Conservation (phyloP, 495 filamentous ascomycete genomes). For the Tuber magnatum region DNA sequence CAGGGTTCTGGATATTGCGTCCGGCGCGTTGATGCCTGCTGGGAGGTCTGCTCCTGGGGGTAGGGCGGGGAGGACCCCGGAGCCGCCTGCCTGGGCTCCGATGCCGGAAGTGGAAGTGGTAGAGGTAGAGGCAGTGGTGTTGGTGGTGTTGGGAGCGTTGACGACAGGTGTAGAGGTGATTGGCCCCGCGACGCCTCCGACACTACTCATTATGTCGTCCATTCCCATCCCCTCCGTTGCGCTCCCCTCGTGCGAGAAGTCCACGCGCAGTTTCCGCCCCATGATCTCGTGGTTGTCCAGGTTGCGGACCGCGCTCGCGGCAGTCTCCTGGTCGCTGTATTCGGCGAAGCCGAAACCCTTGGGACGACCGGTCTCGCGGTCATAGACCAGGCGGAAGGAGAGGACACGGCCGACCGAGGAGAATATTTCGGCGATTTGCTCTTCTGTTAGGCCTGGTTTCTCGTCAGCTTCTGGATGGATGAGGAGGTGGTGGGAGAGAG, state of each 20-base stretch:
- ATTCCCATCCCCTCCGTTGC: conserved; percentile 44
- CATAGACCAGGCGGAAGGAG: conserved; percentile 92
- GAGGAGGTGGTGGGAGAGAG: not conserved
- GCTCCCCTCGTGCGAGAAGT: conserved; percentile 82
- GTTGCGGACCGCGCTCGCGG: conserved; percentile 89
- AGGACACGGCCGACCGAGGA: conserved; percentile 76
- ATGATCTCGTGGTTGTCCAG: conserved; percentile 94
- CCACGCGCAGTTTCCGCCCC: conserved; percentile 87
- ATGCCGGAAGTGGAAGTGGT: not conserved
- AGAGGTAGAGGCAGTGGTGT: conserved; percentile 7
- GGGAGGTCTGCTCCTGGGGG: conserved; percentile 77
- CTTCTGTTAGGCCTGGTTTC: conserved; percentile 75
- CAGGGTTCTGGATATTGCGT: conserved; percentile 85
- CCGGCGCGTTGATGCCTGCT: conserved; percentile 70
- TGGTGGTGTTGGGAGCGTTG: conserved; percentile 20
- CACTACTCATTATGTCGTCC: conserved; percentile 22
- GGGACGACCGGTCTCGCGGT: conserved; percentile 86
- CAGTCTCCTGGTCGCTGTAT: conserved; percentile 81
- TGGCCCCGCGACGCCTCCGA: conserved; percentile 18
- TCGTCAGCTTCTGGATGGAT: conserved; percentile 14
- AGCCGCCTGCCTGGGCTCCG: not conserved
- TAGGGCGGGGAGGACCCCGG: conserved; percentile 58
- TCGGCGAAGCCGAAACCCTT: conserved; percentile 97
- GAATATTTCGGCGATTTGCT: conserved; percentile 87
- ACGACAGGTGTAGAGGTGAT: conserved; percentile 39